Evolutionary conservation across 257 asterid genomes (phyloP).

Genomic region (Fraxinus excelsior): DNA sequence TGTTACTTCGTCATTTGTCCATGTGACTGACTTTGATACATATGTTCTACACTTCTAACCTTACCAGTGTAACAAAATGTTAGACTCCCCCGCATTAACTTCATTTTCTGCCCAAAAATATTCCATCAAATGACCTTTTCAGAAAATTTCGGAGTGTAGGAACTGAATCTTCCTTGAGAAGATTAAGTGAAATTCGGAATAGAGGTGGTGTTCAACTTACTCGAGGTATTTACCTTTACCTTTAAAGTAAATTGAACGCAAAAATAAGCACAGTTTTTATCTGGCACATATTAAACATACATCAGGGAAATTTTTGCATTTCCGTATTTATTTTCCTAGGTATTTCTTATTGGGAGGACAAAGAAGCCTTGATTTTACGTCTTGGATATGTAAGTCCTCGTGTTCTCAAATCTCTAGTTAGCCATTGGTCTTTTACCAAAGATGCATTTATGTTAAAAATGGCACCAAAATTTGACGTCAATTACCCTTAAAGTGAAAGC

Average conservation of each 20-base stretch:
- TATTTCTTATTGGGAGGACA: slow-evolving; percentile 62
- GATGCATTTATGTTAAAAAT: background rate
- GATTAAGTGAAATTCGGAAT: slow-evolving; percentile 36
- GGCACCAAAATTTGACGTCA: slow-evolving; percentile 4
- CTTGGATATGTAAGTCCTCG: slow-evolving; percentile 68
- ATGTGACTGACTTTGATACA: background rate
- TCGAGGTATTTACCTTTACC: slow-evolving; percentile 34
- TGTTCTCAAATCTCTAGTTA: slow-evolving; percentile 20
- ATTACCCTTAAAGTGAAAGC: background rate
- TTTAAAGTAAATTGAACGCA: background rate
- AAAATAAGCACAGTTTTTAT: background rate
- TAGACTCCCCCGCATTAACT: background rate
- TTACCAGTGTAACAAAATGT: background rate
- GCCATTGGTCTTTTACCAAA: slow-evolving; percentile 12
- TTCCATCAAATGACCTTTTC: slow-evolving; percentile 9
- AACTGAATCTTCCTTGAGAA: slow-evolving; percentile 50
- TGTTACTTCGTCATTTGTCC: background rate
- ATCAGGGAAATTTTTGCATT: slow-evolving; percentile 9
- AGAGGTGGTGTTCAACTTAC: slow-evolving; percentile 32
- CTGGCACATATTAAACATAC: background rate
- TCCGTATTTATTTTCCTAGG: slow-evolving; percentile 42
- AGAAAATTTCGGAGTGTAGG: slow-evolving; percentile 40
- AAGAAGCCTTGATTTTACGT: slow-evolving; percentile 71
- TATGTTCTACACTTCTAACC: background rate
- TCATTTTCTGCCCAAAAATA: background rate